phyloP scores from a whole-genome alignment of 306 rosid genomes.

The Vigna hirtella region DNA sequence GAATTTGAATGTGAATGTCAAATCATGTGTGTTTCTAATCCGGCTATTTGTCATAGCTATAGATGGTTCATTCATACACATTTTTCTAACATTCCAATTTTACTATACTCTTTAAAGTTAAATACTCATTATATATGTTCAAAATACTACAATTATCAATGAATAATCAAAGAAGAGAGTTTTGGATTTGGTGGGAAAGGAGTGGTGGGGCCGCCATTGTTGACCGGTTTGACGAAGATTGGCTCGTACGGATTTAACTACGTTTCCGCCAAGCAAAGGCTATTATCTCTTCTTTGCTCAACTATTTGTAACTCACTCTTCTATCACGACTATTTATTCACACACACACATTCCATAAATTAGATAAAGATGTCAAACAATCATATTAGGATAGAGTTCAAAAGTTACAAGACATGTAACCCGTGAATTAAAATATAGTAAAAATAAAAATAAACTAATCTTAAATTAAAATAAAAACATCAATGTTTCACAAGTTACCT shows the following conservation, averaged over 20 bases:
- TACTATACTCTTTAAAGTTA: neutral
- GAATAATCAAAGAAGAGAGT: neutral
- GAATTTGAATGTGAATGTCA: conserved; percentile 40
- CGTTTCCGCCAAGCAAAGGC: neutral
- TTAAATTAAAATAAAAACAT: too few relatives aligned
- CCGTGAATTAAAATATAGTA: too few relatives aligned
- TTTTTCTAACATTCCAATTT: neutral
- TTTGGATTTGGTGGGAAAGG: neutral
- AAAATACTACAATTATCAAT: too few relatives aligned
- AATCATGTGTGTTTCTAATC: conserved; percentile 14
- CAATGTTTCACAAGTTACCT: too few relatives aligned
- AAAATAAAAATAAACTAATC: too few relatives aligned
- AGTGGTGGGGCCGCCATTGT: conserved; percentile 51
- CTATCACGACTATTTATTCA: neutral
- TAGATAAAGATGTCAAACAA: neutral
- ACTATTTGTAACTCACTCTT: neutral
- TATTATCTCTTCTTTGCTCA: neutral
- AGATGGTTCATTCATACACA: neutral
- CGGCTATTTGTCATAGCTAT: neutral
- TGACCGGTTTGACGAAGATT: conserved; percentile 47
- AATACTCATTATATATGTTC: too few relatives aligned
- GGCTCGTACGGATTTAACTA: conserved; percentile 31
- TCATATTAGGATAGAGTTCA: neutral
- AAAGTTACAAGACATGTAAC: neutral
- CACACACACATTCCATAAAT: neutral